These are phyloP conservation scores for Capsicum chinense DNA, from an alignment of 257 asterid genomes.

Conservation along the genomic window DNA sequence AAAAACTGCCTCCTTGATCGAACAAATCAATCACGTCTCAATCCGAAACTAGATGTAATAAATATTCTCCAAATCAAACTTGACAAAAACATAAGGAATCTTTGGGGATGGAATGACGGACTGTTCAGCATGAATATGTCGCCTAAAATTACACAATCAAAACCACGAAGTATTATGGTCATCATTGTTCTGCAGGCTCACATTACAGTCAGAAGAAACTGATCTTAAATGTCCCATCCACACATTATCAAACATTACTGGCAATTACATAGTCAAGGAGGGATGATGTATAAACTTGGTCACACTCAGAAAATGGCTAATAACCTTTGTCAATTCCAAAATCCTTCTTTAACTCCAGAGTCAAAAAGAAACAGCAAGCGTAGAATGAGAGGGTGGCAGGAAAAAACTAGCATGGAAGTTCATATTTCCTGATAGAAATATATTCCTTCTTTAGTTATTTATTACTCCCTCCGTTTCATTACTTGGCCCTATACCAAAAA, in stretches of 20 bases:
- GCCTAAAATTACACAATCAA: not conserved
- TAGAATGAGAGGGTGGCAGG: not conserved
- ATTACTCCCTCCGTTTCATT: not conserved
- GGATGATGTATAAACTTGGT: constrained; percentile 8
- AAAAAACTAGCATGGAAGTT: not conserved
- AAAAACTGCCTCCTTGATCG: constrained; percentile 17
- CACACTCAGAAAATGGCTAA: constrained; percentile 20
- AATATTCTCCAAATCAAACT: constrained; percentile 7
- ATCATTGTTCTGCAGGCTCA: not conserved
- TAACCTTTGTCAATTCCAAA: not conserved
- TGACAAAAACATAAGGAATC: not conserved
- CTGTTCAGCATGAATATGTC: not conserved
- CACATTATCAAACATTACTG: not conserved
- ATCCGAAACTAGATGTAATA: not conserved
- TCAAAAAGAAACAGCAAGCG: constrained; percentile 15
- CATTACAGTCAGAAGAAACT: not conserved
- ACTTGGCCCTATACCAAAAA: too few species aligned
- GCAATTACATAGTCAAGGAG: not conserved
- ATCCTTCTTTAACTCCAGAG: not conserved
- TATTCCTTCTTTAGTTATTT: not conserved
- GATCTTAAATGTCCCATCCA: constrained; percentile 1
- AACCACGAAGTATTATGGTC: not conserved
- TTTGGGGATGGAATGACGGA: constrained; percentile 3
- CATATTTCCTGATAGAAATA: not conserved
- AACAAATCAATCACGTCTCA: not conserved